phyloP scores from a whole-genome alignment of 495 filamentous ascomycete species.

The Talaromyces adpressus region DNA sequence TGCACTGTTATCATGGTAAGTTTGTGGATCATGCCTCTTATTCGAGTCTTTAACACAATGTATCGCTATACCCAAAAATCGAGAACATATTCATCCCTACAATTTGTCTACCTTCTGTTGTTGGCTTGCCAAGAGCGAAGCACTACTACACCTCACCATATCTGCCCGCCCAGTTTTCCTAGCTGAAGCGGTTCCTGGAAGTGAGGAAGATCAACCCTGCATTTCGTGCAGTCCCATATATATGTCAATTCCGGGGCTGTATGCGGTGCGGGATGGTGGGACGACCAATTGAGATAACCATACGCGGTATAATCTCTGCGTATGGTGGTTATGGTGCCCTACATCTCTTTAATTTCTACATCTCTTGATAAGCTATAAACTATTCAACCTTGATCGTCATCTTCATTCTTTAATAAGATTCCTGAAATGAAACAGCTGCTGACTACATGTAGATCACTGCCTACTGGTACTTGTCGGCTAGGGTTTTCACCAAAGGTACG shows the following conservation, averaged over 20 bases:
- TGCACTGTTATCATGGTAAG: conserved; percentile 55
- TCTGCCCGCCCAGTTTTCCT: conserved; percentile 88
- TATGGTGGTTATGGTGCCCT: conserved; percentile 81
- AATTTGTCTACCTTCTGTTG: conserved; percentile 8
- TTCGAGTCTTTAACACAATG: not conserved
- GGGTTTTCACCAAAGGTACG: not conserved
- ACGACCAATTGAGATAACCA: conserved; percentile 76
- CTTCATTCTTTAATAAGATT: not conserved
- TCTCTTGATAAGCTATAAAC: conserved; percentile 2
- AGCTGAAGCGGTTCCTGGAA: conserved; percentile 97
- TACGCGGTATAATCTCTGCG: conserved; percentile 53
- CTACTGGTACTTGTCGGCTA: not conserved
- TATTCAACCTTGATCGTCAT: not conserved
- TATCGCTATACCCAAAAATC: not conserved
- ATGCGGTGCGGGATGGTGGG: conserved; percentile 85
- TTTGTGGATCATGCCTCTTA: conserved; percentile 14
- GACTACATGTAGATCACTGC: not conserved
- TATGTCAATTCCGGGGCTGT: conserved; percentile 61
- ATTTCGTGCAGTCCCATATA: conserved; percentile 69
- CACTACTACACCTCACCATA: conserved; percentile 60
- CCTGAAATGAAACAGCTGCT: not conserved
- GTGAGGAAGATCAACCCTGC: conserved; percentile 93
- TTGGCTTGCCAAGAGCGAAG: not conserved
- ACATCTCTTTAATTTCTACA: conserved; percentile 51
- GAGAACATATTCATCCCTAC: conserved; percentile 8